Conservation (phyloP, 75 land plant species). For the Pinus taeda region DNA sequence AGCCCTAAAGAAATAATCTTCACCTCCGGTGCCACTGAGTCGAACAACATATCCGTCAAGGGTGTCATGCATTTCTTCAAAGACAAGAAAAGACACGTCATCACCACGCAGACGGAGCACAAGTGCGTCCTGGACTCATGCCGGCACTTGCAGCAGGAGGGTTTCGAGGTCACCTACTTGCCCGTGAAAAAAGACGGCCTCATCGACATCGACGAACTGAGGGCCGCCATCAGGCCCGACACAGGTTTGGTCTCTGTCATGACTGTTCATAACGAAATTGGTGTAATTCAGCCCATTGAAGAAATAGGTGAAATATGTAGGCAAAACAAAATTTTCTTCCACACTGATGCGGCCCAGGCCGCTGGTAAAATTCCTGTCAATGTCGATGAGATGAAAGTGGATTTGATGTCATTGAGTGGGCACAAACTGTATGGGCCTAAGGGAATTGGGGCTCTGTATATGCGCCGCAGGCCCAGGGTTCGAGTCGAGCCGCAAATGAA, state of each 20-base stretch:
- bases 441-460: constrained; percentile 89
- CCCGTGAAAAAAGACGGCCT: constrained; percentile 86
- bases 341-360: constrained; percentile 96
- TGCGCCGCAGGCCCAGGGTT: constrained; percentile 83
- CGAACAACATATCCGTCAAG: constrained; percentile 94
- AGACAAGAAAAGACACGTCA: constrained; percentile 80
- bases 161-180: constrained; percentile 90
- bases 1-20: constrained; percentile 87
- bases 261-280: constrained; percentile 97
- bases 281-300: constrained; percentile 88
- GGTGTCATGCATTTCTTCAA: constrained; percentile 88
- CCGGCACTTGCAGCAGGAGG: constrained; percentile 94
- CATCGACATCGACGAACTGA: constrained; percentile 59
- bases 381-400: constrained; percentile 80
- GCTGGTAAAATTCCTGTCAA: constrained; percentile 84
- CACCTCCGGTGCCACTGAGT: constrained; percentile 98
- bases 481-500: constrained; percentile 97
- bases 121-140: constrained; percentile 98
- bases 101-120: constrained; percentile 99
- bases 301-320: constrained; percentile 83
- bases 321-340: constrained; percentile 62
- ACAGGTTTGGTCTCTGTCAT: constrained; percentile 89
- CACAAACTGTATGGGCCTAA: constrained; percentile 98
- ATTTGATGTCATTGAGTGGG: constrained; percentile 88
- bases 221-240: constrained; percentile 73